Evolutionary conservation across 2,329 filamentous ascomycete species (phyloP), one percentile per base, ranked within the genome.

Genomic region (Hymenotorrendiella dingleyae): DNA sequence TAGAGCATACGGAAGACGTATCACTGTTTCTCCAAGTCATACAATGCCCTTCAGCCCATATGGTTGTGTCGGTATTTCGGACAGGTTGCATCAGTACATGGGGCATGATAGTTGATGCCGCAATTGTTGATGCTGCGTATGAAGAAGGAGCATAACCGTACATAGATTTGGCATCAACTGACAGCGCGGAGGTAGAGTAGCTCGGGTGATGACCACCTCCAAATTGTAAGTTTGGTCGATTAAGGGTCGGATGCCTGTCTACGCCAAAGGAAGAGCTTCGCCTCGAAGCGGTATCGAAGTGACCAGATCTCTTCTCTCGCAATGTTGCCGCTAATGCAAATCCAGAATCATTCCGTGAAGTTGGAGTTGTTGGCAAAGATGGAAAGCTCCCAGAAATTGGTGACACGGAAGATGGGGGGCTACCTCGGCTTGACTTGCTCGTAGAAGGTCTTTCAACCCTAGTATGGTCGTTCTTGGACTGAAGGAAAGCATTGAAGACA

Each of bases 231-330:
- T 78, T 86, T 4, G 85, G 83, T 30, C 84, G 74, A 53, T 86
- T 77, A 16, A 83, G 65, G 1, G 81, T 78, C 27, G 73, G 74
- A 53, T 81, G 75, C 61, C 80, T 82, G 54, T 87, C 86, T 59
- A 90, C 72, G 22, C 84, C 86, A 64, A 95, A 94, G 1, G 90
- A 94, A n/a, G 90, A 94, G 67, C 90, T 96, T 52, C 91, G 80
- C 46, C 90, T 79, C n/a, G 84, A 84, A 52, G 71, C 74, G 68
- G 49, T 66, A 43, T 84, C 79, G 54, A 97, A 95, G 62, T 96
- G 88, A 1, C 86, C 90, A 3, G 93, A 97, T 39, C 91, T 80
- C 69, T 97, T 98, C 66, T 97, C 93, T 23, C 89, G 81, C 44
- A 98, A 70, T 4, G 87, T 94, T 14, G 86, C 80, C 49, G 90